Evolutionary conservation across 1,284 basidiomycete species (phyloP).

Genomic region (Apiotrichum veenhuisii): DNA sequence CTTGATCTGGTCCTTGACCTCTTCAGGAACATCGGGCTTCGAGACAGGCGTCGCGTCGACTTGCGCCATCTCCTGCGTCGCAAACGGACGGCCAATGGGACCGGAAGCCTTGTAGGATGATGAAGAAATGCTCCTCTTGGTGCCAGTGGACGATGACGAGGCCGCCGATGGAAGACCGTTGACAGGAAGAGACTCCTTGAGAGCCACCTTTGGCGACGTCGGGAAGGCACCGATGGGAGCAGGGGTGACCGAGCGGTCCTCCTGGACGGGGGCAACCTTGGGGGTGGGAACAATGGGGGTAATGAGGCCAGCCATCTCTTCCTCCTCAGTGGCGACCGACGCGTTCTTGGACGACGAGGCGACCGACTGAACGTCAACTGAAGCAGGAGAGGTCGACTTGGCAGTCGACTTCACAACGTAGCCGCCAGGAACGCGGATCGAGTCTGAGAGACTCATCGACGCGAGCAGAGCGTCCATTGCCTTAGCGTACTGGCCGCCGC

Average conservation of each 20-base stretch:
- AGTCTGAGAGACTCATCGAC: background rate
- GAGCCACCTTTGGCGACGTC: background rate
- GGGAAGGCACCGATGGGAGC: conserved; percentile 10
- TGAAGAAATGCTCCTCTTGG: background rate
- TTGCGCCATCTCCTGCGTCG: conserved; percentile 4
- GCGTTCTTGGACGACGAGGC: background rate
- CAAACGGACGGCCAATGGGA: conserved; percentile 5
- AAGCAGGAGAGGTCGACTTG: background rate
- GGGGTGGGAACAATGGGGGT: background rate
- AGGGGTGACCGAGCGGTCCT: conserved; percentile 6
- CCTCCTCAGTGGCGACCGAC: conserved; percentile 12
- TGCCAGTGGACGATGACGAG: background rate
- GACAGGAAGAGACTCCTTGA: background rate
- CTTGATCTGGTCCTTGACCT: conserved; percentile 3
- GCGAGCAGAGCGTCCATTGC: conserved; percentile 12
- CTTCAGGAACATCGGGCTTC: background rate
- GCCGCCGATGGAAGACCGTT: background rate
- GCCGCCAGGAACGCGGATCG: conserved; percentile 11
- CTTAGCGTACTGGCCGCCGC: conserved; percentile 17
- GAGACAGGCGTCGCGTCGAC: background rate
- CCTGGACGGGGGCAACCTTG: background rate
- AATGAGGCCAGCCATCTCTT: conserved; percentile 7
- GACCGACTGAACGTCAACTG: background rate
- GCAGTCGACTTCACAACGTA: background rate
- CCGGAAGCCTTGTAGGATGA: background rate